Percentiles rank a stretch among this genome's conserved stretches.
These are phyloP conservation scores for Agroathelia rolfsii DNA, from an alignment of 1,284 basidiomycete species.

Conservation along the genomic window DNA sequence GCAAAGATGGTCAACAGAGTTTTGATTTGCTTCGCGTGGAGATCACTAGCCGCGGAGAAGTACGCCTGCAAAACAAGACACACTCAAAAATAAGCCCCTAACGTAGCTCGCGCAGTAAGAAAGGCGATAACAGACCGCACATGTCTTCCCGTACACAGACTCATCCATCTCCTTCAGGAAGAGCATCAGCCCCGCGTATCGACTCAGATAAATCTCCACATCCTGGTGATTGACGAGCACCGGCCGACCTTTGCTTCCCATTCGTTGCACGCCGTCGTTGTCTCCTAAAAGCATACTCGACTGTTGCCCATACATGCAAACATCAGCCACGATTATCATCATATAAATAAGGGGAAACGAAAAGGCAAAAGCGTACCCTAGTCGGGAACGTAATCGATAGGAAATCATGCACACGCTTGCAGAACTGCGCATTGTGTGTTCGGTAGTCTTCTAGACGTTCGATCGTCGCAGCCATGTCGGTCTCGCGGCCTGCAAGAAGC, in stretches of 20 bases:
- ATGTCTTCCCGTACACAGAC: constrained; percentile 71
- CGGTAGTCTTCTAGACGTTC: constrained; percentile 85
- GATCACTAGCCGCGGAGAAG: constrained; percentile 73
- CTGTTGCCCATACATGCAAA: no score
- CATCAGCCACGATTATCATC: no score
- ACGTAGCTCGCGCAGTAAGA: constrained; percentile 1
- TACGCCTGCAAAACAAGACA: constrained; percentile 51
- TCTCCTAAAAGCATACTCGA: constrained; percentile 58
- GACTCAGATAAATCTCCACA: constrained; percentile 76
- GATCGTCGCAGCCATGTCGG: constrained; percentile 91
- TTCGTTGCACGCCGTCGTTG: constrained; percentile 40
- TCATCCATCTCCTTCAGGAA: constrained; percentile 97
- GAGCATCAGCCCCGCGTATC: constrained; percentile 84
- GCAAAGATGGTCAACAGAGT: constrained; percentile 55
- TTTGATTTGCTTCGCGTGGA: constrained; percentile 76
- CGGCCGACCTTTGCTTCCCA: constrained; percentile 32
- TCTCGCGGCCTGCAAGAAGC: constrained; percentile 82
- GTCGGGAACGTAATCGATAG: constrained; percentile 85
- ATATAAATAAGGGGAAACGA: no score
- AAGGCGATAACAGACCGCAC: constrained; percentile 64
- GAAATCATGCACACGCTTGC: constrained; percentile 84
- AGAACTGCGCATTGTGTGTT: constrained; percentile 83
- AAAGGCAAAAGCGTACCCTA: constrained; percentile 39
- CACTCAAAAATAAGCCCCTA: constrained; percentile 7
- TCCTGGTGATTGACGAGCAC: constrained; percentile 53